Conservation (phyloP, 257 asterid genomes). For the Rauvolfia tetraphylla region DNA sequence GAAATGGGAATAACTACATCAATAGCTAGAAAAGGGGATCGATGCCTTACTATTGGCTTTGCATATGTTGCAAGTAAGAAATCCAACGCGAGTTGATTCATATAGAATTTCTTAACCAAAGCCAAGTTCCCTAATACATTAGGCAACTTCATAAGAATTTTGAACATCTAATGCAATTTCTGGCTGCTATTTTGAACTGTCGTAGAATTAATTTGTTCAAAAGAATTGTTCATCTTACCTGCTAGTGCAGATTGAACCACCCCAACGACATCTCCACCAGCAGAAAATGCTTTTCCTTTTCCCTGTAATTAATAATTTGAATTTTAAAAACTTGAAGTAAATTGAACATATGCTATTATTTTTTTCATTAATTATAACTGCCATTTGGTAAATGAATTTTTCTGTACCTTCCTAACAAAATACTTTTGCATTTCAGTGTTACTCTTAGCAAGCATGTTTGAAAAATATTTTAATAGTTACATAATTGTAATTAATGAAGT, state of each 20-base stretch:
- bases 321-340: background rate
- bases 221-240: too few relatives aligned
- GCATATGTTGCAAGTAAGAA: conserved; percentile 16
- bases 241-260: background rate
- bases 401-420: too few relatives aligned
- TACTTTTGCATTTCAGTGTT: too few relatives aligned
- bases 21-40: background rate
- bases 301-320: conserved; percentile 1
- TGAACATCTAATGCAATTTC: background rate
- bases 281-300: conserved; percentile 25
- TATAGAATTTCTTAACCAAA: background rate
- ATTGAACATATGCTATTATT: too few relatives aligned
- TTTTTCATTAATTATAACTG: too few relatives aligned
- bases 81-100: conserved; percentile 15
- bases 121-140: conserved; percentile 3
- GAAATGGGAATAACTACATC: background rate
- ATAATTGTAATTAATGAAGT: too few relatives aligned
- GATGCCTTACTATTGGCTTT: conserved; percentile 15
- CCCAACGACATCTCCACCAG: conserved; percentile 18
- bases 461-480: too few relatives aligned
- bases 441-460: too few relatives aligned
- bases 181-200: background rate
- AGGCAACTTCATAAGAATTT: background rate
- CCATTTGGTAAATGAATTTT: too few relatives aligned
- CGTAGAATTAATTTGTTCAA: background rate